A percentile compares a stretch with the other conserved stretches of the same genome.
phyloP scores from a whole-genome alignment of 768 basidiomycete genomes.

The Leccinum pellstonianum region DNA sequence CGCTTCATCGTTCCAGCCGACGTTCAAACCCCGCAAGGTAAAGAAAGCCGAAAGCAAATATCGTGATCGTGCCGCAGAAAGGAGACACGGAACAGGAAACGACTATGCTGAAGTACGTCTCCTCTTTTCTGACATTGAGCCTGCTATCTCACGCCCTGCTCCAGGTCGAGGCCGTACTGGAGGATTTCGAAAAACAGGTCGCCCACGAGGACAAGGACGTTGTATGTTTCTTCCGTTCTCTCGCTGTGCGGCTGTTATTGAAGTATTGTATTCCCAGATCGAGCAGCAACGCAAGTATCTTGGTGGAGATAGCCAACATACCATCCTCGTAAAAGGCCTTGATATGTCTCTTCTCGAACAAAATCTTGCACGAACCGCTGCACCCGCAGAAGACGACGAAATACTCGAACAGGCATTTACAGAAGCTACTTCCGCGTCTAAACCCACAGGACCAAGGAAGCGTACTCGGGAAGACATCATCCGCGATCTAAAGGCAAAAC shows the following conservation, averaged over 20 bases:
- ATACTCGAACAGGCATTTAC: conserved; percentile 74
- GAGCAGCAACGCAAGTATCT: conserved; percentile 75
- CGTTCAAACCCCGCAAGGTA: conserved; percentile 81
- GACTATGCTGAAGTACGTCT: conserved; percentile 68
- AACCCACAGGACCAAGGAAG: conserved; percentile 47
- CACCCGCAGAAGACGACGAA: conserved; percentile 72
- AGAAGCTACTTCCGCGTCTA: conserved; percentile 38
- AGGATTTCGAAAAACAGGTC: conserved; percentile 73
- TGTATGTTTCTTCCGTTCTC: conserved; percentile 39
- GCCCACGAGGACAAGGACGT: conserved; percentile 57
- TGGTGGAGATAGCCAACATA: conserved; percentile 83
- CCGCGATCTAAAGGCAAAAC: conserved; percentile 66
- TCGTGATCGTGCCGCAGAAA: conserved; percentile 74
- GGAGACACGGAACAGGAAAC: conserved; percentile 61
- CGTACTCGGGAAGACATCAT: conserved; percentile 79
- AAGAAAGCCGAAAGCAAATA: conserved; percentile 62
- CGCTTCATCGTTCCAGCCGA: conserved; percentile 51
- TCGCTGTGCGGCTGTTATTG: not conserved
- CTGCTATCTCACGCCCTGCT: not conserved
- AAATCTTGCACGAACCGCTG: conserved; percentile 45
- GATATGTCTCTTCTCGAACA: conserved; percentile 86
- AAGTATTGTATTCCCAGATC: conserved; percentile 43
- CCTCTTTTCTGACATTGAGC: not conserved
- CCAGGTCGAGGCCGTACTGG: conserved; percentile 76
- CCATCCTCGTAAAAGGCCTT: conserved; percentile 86